Conservation (phyloP, 1,284 basidiomycete species). For the Porphyrellus sp. region DNA sequence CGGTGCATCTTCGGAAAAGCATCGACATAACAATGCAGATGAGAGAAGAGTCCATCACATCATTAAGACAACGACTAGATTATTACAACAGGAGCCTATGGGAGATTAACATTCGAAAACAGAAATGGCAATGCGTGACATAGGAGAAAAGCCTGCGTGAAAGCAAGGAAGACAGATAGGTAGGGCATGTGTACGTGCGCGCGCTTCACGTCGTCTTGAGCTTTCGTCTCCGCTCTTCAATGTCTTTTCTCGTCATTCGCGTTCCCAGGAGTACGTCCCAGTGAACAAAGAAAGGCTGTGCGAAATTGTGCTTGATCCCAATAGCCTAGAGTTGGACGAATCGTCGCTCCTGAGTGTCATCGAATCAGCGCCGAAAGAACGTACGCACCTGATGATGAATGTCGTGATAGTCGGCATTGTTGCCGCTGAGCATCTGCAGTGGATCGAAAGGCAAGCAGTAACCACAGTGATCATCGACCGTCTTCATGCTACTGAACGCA, state of each 20-base stretch:
- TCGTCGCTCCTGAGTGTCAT: background rate
- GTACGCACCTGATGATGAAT: conserved; percentile 86
- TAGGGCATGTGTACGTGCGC: too few relatives aligned
- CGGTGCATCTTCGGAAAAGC: too few relatives aligned
- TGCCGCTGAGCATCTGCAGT: conserved; percentile 82
- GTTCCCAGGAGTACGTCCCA: conserved; percentile 84
- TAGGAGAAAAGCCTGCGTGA: background rate
- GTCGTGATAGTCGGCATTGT: conserved; percentile 97
- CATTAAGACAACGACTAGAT: conserved; percentile 19
- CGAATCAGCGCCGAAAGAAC: background rate
- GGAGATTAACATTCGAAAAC: background rate
- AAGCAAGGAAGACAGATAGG: background rate
- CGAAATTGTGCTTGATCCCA: conserved; percentile 95
- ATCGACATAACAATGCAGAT: too few relatives aligned
- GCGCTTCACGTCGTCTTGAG: conserved; percentile 26
- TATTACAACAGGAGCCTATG: conserved; percentile 26
- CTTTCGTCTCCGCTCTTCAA: conserved; percentile 45
- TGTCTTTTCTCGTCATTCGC: conserved; percentile 71
- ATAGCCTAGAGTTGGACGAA: conserved; percentile 51
- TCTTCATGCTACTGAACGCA: conserved; percentile 84
- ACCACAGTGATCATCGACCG: conserved; percentile 97
- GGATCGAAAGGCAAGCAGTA: conserved; percentile 89
- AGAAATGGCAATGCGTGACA: background rate
- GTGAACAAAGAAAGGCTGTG: conserved; percentile 91
- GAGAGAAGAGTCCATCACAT: background rate